phyloP scores from a whole-genome alignment of 2,329 filamentous ascomycete species.

The Aspergillus udagawae region DNA sequence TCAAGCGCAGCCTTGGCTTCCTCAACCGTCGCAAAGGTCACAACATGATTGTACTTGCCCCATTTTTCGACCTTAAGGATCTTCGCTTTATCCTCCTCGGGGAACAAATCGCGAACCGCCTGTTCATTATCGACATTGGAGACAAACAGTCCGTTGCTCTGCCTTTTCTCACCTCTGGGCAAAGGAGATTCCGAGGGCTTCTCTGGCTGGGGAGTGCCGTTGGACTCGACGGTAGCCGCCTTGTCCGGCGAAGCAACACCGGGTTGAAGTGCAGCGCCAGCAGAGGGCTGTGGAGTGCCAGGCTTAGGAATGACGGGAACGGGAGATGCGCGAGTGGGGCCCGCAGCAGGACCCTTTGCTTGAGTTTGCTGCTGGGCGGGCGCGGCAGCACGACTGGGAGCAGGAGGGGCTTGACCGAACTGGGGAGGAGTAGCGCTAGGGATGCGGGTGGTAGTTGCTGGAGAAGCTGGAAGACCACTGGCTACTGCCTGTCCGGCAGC shows the following conservation, averaged over 20 bases:
- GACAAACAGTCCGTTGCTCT: constrained; percentile 82
- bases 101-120: constrained; percentile 75
- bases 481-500: constrained; percentile 21
- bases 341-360: constrained; percentile 24
- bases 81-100: constrained; percentile 76
- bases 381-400: constrained; percentile 19
- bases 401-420: constrained; percentile 39
- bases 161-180: constrained; percentile 60
- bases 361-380: constrained; percentile 27
- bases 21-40: constrained; percentile 74
- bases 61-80: constrained; percentile 67
- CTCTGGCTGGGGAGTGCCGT: constrained; percentile 49
- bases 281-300: constrained; percentile 33
- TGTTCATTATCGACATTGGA: constrained; percentile 81
- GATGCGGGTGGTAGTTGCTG: constrained; percentile 33
- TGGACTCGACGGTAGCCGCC: constrained; percentile 47
- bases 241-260: constrained; percentile 46
- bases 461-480: constrained; percentile 26
- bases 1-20: constrained; percentile 77
- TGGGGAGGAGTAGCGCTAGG: constrained; percentile 37
- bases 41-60: constrained; percentile 72
- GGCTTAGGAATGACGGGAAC: constrained; percentile 41
- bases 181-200: constrained; percentile 42
- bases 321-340: constrained; percentile 35
- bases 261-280: constrained; percentile 39